phyloP scores from a whole-genome alignment of 2,329 filamentous ascomycete species.

The Ceratocystis diversiconidia region DNA sequence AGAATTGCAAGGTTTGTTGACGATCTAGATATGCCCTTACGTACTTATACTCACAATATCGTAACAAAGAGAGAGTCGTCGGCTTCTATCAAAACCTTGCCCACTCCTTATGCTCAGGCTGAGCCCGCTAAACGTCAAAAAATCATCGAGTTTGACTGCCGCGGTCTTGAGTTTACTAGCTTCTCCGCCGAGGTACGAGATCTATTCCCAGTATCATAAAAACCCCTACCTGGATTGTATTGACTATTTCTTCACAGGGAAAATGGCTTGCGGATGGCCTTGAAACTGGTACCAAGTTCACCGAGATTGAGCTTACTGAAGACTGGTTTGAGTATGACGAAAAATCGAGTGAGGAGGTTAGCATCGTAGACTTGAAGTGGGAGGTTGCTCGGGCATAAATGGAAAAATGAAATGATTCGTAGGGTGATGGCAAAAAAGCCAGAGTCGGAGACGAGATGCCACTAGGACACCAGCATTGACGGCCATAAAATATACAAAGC shows the following conservation, averaged over 20 bases:
- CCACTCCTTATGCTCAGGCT: conserved; percentile 53
- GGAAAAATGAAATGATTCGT: neutral
- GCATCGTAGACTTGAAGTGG: conserved; percentile 81
- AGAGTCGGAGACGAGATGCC: neutral
- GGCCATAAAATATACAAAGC: neutral
- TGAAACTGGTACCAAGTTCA: conserved; percentile 72
- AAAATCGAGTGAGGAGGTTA: conserved; percentile 81
- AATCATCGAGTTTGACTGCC: conserved; percentile 83
- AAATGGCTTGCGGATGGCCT: conserved; percentile 76
- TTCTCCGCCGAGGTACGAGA: conserved; percentile 69
- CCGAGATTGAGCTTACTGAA: conserved; percentile 65
- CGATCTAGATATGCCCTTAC: neutral
- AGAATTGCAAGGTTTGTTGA: conserved; percentile 72
- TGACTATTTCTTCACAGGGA: conserved; percentile 39
- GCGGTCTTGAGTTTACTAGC: conserved; percentile 79
- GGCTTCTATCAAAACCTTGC: conserved; percentile 64
- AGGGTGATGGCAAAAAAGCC: conserved; percentile 1
- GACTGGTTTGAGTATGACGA: conserved; percentile 99
- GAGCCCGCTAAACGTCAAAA: conserved; percentile 64
- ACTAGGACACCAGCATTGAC: neutral
- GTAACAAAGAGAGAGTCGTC: conserved; percentile 59
- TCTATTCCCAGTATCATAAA: neutral
- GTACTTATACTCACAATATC: neutral
- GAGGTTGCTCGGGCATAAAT: conserved; percentile 56
- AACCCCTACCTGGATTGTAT: conserved; percentile 2